These are phyloP conservation scores for Fusarium sp. DNA, from an alignment of 2,329 filamentous ascomycete genomes.

Conservation along the genomic window DNA sequence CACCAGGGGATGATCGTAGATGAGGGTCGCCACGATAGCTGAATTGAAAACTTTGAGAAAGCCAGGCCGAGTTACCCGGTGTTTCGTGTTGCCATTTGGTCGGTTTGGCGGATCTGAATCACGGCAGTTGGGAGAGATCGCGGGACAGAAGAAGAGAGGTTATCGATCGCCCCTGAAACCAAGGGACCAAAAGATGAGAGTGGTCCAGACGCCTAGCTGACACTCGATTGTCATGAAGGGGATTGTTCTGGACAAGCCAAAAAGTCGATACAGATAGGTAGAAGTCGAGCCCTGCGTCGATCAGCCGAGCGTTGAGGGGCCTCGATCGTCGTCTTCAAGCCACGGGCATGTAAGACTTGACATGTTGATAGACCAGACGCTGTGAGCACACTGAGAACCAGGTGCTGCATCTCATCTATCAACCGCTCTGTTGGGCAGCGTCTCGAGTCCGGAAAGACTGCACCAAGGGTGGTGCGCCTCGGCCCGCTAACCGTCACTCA, in stretches of 20 bases:
- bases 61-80: background rate
- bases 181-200: background rate
- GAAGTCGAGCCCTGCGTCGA: background rate
- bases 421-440: background rate
- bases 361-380: background rate
- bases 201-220: conserved; percentile 5
- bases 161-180: background rate
- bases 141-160: background rate
- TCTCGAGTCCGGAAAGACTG: background rate
- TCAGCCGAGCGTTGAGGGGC: background rate
- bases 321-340: background rate
- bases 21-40: background rate
- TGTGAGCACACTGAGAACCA: background rate
- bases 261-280: background rate
- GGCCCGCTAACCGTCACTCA: background rate
- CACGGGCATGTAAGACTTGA: background rate
- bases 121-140: background rate
- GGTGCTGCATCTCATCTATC: background rate
- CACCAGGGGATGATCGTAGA: conserved; percentile 3
- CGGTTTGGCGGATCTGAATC: background rate
- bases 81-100: background rate
- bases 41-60: background rate
- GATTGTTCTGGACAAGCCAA: background rate
- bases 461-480: background rate
- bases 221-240: background rate